phyloP scores from a whole-genome alignment of 2,329 filamentous ascomycete genomes.

The Trichoderma sp. region DNA sequence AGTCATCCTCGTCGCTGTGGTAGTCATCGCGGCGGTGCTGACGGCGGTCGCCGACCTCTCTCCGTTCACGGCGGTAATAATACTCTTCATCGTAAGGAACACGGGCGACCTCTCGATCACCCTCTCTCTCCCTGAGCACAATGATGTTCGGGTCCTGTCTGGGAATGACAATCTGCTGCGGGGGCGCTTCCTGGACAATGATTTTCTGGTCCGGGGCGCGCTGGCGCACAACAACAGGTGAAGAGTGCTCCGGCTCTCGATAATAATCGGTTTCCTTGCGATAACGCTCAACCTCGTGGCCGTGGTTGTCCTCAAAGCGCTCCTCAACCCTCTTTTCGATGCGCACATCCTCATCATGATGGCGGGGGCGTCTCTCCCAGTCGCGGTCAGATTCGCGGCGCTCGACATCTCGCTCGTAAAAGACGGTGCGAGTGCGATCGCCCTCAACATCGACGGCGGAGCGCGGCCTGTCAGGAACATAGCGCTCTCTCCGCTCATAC shows the following conservation, averaged over 20 bases:
- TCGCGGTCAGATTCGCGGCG: constrained; percentile 39
- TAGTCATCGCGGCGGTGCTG: constrained; percentile 42
- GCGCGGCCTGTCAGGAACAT: constrained; percentile 48
- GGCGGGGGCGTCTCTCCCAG: constrained; percentile 42
- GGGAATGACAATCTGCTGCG: constrained; percentile 50
- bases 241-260: constrained; percentile 47
- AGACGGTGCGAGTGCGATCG: constrained; percentile 38
- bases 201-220: constrained; percentile 57
- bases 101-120: constrained; percentile 36
- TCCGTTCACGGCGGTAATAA: constrained; percentile 49
- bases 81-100: constrained; percentile 46
- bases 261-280: constrained; percentile 63
- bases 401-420: constrained; percentile 47
- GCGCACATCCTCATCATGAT: constrained; percentile 50
- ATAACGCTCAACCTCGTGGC: constrained; percentile 56
- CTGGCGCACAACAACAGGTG: constrained; percentile 57
- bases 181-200: constrained; percentile 57
- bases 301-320: constrained; percentile 43
- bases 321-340: constrained; percentile 54
- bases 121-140: constrained; percentile 43
- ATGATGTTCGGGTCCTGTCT: constrained; percentile 45
- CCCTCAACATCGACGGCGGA: constrained; percentile 47
- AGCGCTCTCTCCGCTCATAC: constrained; percentile 40
- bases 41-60: constrained; percentile 40
- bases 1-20: constrained; percentile 47